These are phyloP conservation scores for Didymella segeticola DNA, from an alignment of 2,329 filamentous ascomycete genomes.

Conservation along the genomic window DNA sequence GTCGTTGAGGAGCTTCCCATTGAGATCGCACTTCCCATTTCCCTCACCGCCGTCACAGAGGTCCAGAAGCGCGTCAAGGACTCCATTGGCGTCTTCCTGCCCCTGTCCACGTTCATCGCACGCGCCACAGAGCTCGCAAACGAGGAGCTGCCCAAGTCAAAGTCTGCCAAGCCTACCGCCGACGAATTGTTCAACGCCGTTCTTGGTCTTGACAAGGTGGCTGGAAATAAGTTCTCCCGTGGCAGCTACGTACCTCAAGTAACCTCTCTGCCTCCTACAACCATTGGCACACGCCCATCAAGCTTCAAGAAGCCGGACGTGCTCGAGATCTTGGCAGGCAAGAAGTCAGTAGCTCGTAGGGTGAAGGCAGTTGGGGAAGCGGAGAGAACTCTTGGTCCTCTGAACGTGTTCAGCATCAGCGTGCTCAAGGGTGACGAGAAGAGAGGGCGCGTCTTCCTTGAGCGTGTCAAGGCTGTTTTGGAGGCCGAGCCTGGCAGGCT, in stretches of 20 bases:
- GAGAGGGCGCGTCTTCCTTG: constrained; percentile 80
- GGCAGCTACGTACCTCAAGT: constrained; percentile 78
- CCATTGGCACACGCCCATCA: constrained; percentile 42
- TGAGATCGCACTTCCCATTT: constrained; percentile 76
- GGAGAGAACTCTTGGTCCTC: constrained; percentile 54
- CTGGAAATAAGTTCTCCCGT: constrained; percentile 55
- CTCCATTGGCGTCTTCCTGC: constrained; percentile 79
- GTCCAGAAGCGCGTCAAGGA: constrained; percentile 81
- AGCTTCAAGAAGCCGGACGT: constrained; percentile 71
- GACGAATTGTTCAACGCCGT: constrained; percentile 91
- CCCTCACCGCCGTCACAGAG: constrained; percentile 77
- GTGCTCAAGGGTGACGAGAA: constrained; percentile 83
- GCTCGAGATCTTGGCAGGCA: constrained; percentile 73
- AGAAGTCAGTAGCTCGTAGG: constrained; percentile 35
- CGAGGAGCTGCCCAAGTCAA: constrained; percentile 76
- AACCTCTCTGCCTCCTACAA: constrained; percentile 51
- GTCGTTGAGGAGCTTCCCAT: constrained; percentile 58
- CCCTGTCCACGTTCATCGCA: constrained; percentile 84
- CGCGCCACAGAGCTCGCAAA: constrained; percentile 88
- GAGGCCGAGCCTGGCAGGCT: constrained; percentile 49
- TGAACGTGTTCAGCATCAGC: constrained; percentile 81
- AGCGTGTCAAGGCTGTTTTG: constrained; percentile 82
- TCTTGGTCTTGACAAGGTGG: constrained; percentile 70
- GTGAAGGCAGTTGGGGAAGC: constrained; percentile 40
- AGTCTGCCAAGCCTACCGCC: constrained; percentile 69